These are phyloP conservation scores for Mucor mucedo DNA, from an alignment of 371 early-diverging fungal genomes.

Conservation along the genomic window DNA sequence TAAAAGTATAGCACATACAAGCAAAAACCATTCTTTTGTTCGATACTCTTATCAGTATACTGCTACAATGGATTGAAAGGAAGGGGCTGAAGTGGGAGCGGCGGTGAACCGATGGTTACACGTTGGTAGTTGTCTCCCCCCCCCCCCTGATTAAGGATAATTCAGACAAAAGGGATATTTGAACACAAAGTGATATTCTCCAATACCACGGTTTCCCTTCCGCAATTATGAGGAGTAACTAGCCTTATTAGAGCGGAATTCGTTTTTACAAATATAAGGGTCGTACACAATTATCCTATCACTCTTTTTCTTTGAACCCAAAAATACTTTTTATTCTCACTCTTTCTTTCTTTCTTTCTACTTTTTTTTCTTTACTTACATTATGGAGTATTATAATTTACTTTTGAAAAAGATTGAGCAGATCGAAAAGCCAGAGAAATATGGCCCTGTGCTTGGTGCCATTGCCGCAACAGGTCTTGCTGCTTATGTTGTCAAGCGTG, in stretches of 20 bases:
- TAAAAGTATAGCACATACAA: too few relatives aligned
- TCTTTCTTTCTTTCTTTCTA: neutral
- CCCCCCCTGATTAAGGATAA: neutral
- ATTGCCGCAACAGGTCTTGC: conserved; percentile 1
- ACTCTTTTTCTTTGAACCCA: neutral
- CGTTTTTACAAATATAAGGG: too few relatives aligned
- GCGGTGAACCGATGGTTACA: too few relatives aligned
- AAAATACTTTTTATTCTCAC: neutral
- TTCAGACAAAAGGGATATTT: conserved; percentile 5
- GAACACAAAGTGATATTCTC: too few relatives aligned
- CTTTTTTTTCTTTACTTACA: neutral
- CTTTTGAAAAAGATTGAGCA: conserved; percentile 2
- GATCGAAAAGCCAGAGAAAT: conserved; percentile 2
- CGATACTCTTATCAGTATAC: too few relatives aligned
- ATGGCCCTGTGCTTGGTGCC: conserved; percentile 6
- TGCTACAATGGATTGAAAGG: too few relatives aligned
- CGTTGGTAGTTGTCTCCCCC: too few relatives aligned
- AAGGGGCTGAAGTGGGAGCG: too few relatives aligned
- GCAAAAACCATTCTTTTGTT: too few relatives aligned
- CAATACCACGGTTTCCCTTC: too few relatives aligned
- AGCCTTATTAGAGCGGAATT: too few relatives aligned
- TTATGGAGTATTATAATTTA: conserved; percentile 1
- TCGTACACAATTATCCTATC: neutral
- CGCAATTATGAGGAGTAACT: too few relatives aligned
- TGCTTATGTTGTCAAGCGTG: neutral